Percentiles rank a stretch among this genome's conserved stretches.
Evolutionary conservation across 352 stramenopile species (phyloP).

Genomic region (Saprolegnia diclina): DNA sequence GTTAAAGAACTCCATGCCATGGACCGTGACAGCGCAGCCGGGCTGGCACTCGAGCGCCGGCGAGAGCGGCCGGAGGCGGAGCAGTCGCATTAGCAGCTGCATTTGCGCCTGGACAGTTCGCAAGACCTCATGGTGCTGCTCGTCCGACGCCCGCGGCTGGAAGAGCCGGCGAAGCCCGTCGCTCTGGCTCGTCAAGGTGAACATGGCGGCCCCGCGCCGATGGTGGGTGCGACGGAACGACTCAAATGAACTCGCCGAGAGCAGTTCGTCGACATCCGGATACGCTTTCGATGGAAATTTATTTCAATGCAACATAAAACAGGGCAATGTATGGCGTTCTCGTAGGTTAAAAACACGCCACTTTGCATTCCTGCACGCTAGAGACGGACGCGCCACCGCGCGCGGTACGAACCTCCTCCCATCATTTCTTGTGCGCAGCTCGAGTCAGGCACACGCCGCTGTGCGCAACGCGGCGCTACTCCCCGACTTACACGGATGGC

Average conservation of each 20-base stretch:
- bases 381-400: too few relatives aligned
- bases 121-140: neutral
- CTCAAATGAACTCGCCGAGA: neutral
- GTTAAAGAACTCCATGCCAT: conserved; percentile 13
- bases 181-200: neutral
- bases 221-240: neutral
- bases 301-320: neutral
- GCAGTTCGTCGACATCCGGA: neutral
- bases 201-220: neutral
- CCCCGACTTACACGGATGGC: too few relatives aligned
- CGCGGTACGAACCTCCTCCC: too few relatives aligned
- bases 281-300: neutral
- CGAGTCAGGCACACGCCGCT: too few relatives aligned
- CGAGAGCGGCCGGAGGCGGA: conserved; percentile 11
- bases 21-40: conserved; percentile 10
- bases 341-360: neutral
- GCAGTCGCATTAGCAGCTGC: neutral
- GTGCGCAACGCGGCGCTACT: too few relatives aligned
- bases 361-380: too few relatives aligned
- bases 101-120: neutral
- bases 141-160: neutral
- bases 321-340: neutral
- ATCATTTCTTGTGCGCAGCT: too few relatives aligned
- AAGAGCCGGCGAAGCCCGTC: neutral
- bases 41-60: conserved; percentile 1